Base-by-base conservation (phyloP, 2,329 filamentous ascomycete genomes). In the Talaromyces atroroseus region DNA sequence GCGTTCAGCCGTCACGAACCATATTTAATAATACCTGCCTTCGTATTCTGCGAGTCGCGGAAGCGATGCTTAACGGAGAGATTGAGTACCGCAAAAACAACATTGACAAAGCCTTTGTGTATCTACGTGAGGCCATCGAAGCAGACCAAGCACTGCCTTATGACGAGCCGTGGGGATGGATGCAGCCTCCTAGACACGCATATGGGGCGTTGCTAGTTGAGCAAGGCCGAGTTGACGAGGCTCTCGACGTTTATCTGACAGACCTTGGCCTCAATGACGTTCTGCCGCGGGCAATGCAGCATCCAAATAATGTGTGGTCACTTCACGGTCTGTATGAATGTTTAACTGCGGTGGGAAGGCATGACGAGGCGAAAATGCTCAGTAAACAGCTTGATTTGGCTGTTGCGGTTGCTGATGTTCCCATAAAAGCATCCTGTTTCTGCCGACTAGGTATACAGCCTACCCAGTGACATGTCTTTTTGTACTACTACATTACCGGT, bases 241-340 rank as follows among this genome's bases (percentile, higher is more conserved):
- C 83, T 0, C 65, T 75, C 2, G 71, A 64, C 0, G 76, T 82
- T 0, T 87, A 86, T 60, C 71, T 68, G 20, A 81, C 80, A 0
- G 83, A 86, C 61, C 68, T 86, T 5, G 83, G 83, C 0, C 62
- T 83, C 3, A 76, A 78, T 42, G 72, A 76, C n/a, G 78, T 76
- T 1, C 66, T 88, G 1, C 82, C 85, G 0, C 74, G 86, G 21
- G 80, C 84, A 1, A 73, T 82, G 47, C 80, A 81, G 58, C 86
- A 89, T 68, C 84, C 80, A 1, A 84, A 84, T 48, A 90, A 90
- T 60, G 81, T 89, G 0, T 90, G 87, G 87, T 80, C 85, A 1
- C 67, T 90, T 54, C 84, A 88, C 60, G 87, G 87, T 0, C 84
- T 82, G 60, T 79, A 87, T 60, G 87, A 90, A 69, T 88, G 86